Evolutionary conservation across 768 basidiomycete species (phyloP).

Genomic region (Punctularia strigosozonata): DNA sequence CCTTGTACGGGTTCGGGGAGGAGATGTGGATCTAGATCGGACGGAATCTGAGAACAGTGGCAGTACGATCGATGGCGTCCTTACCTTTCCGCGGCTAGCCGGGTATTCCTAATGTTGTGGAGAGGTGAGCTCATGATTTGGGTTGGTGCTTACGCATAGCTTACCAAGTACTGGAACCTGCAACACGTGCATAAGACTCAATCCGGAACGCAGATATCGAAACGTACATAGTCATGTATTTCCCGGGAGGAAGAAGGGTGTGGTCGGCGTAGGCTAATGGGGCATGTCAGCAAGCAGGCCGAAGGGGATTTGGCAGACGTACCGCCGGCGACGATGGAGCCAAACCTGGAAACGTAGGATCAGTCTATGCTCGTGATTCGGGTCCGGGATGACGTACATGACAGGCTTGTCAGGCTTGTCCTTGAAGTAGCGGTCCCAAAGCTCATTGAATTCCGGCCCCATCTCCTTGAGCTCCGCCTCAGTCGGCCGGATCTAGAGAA

Average conservation of each 20-base stretch:
- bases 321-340: slow-evolving; percentile 55
- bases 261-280: slow-evolving; percentile 58
- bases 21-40: slow-evolving; percentile 43
- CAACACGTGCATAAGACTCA: not conserved
- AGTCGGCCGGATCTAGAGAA: slow-evolving; percentile 48
- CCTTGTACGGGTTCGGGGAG: slow-evolving; percentile 47
- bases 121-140: no score
- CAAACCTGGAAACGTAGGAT: no score
- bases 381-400: no score
- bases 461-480: slow-evolving; percentile 62
- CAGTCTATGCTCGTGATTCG: no score
- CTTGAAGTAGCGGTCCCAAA: slow-evolving; percentile 65
- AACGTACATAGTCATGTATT: slow-evolving; percentile 52
- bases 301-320: slow-evolving; percentile 1
- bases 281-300: not conserved
- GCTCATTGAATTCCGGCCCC: slow-evolving; percentile 64
- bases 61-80: not conserved
- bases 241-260: slow-evolving; percentile 55
- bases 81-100: slow-evolving; percentile 59
- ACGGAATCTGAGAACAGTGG: not conserved
- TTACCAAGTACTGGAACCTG: slow-evolving; percentile 54
- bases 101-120: slow-evolving; percentile 64
- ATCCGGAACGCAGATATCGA: not conserved
- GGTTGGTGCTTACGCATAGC: slow-evolving; percentile 9
- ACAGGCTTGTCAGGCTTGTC: slow-evolving; percentile 74